Evolutionary conservation across 305 asterid species (phyloP).

Genomic region (Fraxinus nigra): DNA sequence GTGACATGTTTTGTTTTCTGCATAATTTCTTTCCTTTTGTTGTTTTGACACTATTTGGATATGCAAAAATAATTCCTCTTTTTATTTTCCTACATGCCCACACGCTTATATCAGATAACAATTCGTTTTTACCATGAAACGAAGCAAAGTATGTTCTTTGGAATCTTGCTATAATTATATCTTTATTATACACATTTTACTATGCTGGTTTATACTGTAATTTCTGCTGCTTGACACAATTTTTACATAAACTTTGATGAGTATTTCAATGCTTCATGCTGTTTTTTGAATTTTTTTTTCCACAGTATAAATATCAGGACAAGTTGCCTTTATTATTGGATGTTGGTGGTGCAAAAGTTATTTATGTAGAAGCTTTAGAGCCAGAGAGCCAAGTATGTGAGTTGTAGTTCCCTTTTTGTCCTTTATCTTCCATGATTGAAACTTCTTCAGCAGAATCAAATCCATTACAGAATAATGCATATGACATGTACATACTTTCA

Average conservation of each 20-base stretch:
- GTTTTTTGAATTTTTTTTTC: slow-evolving; percentile 14
- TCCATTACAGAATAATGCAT: slow-evolving; percentile 3
- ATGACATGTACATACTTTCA: not conserved
- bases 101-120: not conserved
- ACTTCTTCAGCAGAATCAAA: slow-evolving; percentile 8
- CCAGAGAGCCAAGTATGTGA: slow-evolving; percentile 49
- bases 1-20: not conserved
- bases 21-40: not conserved
- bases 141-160: not conserved
- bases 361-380: slow-evolving; percentile 43
- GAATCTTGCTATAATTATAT: not conserved
- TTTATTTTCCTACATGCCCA: not conserved
- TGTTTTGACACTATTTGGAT: not conserved
- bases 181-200: slow-evolving; percentile 5
- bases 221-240: slow-evolving; percentile 15
- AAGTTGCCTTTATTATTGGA: slow-evolving; percentile 68
- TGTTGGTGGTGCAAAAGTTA: slow-evolving; percentile 65
- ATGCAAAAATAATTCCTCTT: not conserved
- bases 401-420: slow-evolving; percentile 3
- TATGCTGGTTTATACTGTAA: slow-evolving; percentile 3
- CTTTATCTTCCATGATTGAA: slow-evolving; percentile 11
- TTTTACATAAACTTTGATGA: slow-evolving; percentile 9
- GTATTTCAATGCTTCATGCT: slow-evolving; percentile 5
- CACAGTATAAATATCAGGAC: slow-evolving; percentile 74
- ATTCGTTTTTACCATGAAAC: not conserved